These are phyloP conservation scores for Alternaria gaisen DNA, from an alignment of 2,329 filamentous ascomycete genomes.

Conservation along the genomic window DNA sequence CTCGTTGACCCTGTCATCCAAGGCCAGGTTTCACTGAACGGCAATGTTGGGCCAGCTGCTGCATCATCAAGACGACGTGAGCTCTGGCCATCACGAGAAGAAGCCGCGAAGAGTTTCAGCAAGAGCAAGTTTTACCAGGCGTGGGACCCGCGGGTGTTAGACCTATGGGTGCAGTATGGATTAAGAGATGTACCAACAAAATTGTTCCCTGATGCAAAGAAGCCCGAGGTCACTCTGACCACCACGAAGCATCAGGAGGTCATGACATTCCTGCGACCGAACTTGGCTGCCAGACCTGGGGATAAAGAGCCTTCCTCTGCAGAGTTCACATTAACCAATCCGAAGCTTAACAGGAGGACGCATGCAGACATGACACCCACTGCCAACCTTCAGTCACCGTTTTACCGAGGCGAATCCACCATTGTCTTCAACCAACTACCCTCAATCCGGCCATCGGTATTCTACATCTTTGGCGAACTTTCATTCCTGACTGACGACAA, in stretches of 20 bases:
- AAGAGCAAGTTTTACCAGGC: conserved; percentile 77
- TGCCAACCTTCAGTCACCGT: conserved; percentile 55
- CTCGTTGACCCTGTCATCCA: conserved; percentile 87
- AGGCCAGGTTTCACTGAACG: conserved; percentile 54
- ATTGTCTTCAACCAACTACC: conserved; percentile 66
- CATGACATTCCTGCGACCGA: conserved; percentile 75
- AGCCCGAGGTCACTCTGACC: conserved; percentile 70
- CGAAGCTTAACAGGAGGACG: conserved; percentile 49
- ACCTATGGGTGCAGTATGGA: conserved; percentile 76
- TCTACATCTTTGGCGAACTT: conserved; percentile 68
- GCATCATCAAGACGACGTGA: conserved; percentile 79
- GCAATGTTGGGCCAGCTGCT: conserved; percentile 58
- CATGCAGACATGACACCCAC: conserved; percentile 54
- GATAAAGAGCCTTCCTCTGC: conserved; percentile 56
- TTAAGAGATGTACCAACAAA: conserved; percentile 76
- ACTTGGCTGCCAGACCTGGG: conserved; percentile 57
- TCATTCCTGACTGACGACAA: conserved; percentile 65
- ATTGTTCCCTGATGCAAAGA: conserved; percentile 59
- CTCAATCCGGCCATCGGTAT: conserved; percentile 68
- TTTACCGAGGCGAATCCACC: conserved; percentile 73
- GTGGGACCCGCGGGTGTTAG: conserved; percentile 84
- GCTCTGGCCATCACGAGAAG: conserved; percentile 78
- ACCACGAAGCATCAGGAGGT: conserved; percentile 92
- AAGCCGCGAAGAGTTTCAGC: conserved; percentile 72
- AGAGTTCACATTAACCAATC: conserved; percentile 40